Evolutionary conservation across 2,329 filamentous ascomycete genomes (phyloP).

Genomic region (Xylariaceae sp.): DNA sequence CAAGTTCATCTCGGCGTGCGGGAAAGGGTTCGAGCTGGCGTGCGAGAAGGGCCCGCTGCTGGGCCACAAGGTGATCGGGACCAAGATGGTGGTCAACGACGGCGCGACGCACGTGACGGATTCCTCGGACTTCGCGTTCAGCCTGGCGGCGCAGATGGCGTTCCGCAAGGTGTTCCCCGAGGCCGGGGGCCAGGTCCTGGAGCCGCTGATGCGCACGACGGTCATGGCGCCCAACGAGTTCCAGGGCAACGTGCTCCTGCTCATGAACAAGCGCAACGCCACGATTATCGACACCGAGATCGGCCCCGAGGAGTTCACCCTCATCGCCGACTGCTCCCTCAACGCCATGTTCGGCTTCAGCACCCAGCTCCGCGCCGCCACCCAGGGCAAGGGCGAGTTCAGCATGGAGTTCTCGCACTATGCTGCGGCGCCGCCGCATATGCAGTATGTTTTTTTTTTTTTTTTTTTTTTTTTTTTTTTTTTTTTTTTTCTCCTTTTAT

Average conservation of each 20-base stretch:
- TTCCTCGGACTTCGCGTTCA: slow-evolving; percentile 96
- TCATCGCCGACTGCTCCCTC: slow-evolving; percentile 88
- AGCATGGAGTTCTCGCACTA: slow-evolving; percentile 99
- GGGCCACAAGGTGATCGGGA: slow-evolving; percentile 89
- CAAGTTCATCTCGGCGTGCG: slow-evolving; percentile 92
- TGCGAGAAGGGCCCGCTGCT: slow-evolving; percentile 88
- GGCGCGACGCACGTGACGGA: slow-evolving; percentile 97
- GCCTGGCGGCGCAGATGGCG: slow-evolving; percentile 89
- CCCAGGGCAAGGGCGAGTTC: slow-evolving; percentile 98
- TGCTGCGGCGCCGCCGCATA: slow-evolving; percentile 77
- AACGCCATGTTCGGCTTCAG: slow-evolving; percentile 99
- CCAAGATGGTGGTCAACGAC: slow-evolving; percentile 90
- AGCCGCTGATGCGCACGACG: slow-evolving; percentile 97
- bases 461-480: neutral
- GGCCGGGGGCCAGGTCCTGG: slow-evolving; percentile 80
- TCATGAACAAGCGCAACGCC: slow-evolving; percentile 96
- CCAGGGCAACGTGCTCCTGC: slow-evolving; percentile 91
- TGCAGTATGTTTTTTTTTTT: slow-evolving; percentile 68
- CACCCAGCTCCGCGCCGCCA: slow-evolving; percentile 85
- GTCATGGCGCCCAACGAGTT: slow-evolving; percentile 97
- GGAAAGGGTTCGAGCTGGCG: slow-evolving; percentile 86
- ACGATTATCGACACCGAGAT: slow-evolving; percentile 96
- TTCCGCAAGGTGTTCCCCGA: slow-evolving; percentile 92
- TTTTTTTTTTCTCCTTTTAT: neutral
- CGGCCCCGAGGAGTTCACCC: slow-evolving; percentile 89